These are phyloP conservation scores for Melampsora larici-populina DNA, from an alignment of 1,284 basidiomycete genomes.

Conservation along the genomic window DNA sequence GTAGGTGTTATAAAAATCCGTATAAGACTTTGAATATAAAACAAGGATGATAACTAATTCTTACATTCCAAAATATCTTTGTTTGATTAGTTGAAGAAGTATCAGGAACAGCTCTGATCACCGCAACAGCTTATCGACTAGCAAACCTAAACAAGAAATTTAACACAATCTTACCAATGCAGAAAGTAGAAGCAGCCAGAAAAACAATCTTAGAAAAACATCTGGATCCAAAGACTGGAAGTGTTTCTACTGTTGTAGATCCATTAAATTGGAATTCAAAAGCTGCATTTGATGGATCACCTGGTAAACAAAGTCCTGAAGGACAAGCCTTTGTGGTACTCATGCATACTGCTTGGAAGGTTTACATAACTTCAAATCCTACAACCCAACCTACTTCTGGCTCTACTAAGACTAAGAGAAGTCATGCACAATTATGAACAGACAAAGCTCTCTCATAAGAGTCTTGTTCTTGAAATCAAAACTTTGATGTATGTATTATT, in stretches of 20 bases:
- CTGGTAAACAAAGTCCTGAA: slow-evolving; percentile 59
- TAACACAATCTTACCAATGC: slow-evolving; percentile 5
- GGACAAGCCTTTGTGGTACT: slow-evolving; percentile 69
- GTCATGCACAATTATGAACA: too few relatives aligned
- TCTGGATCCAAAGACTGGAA: slow-evolving; percentile 5
- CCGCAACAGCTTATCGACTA: slow-evolving; percentile 38
- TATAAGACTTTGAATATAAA: background rate
- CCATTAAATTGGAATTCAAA: slow-evolving; percentile 61
- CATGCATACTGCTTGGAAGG: slow-evolving; percentile 53
- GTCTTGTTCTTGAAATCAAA: too few relatives aligned
- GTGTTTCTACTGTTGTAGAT: slow-evolving; percentile 62
- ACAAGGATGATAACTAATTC: background rate
- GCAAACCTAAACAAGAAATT: background rate
- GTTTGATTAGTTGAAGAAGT: slow-evolving; percentile 17
- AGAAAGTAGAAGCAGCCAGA: slow-evolving; percentile 13
- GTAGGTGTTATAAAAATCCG: background rate
- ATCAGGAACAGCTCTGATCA: slow-evolving; percentile 39
- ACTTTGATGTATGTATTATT: too few relatives aligned
- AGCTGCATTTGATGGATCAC: slow-evolving; percentile 35
- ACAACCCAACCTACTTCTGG: too few relatives aligned
- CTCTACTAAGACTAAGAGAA: too few relatives aligned
- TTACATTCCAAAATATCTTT: background rate
- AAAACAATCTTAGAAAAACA: slow-evolving; percentile 2
- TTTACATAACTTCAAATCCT: background rate
- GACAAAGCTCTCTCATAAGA: too few relatives aligned